These are phyloP conservation scores for Nakazawaea wickerhamii DNA, from an alignment of 805 yeast species.

Conservation along the genomic window DNA sequence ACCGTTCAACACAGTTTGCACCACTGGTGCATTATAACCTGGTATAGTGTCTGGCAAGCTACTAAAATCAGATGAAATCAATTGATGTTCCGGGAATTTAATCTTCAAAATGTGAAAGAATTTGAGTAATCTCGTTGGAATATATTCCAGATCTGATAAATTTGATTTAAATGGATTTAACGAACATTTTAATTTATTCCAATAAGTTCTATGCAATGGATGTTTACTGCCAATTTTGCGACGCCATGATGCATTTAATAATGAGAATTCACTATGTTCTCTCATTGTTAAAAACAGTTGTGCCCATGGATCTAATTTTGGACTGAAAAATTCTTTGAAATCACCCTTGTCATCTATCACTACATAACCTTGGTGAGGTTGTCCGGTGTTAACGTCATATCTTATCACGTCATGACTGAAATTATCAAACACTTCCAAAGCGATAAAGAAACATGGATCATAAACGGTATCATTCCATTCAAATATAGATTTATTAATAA, in stretches of 20 bases:
- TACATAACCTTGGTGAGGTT: conserved; percentile 76
- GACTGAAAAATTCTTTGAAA: conserved; percentile 65
- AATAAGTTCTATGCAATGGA: conserved; percentile 38
- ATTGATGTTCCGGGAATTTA: conserved; percentile 69
- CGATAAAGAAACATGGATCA: conserved; percentile 72
- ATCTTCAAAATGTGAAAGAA: conserved; percentile 57
- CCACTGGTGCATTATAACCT: conserved; percentile 73
- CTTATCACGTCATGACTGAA: conserved; percentile 77
- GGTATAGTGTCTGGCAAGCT: conserved; percentile 39
- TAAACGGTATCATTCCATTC: conserved; percentile 59
- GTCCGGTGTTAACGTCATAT: conserved; percentile 60
- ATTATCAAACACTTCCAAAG: conserved; percentile 80
- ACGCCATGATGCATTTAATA: conserved; percentile 17
- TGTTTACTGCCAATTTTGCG: conserved; percentile 34
- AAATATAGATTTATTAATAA: conserved; percentile 70
- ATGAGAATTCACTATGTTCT: conserved; percentile 36
- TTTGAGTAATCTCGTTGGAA: conserved; percentile 72
- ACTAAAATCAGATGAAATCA: conserved; percentile 69
- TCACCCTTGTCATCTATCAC: conserved; percentile 69
- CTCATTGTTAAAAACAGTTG: conserved; percentile 51
- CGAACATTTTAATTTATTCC: conserved; percentile 40
- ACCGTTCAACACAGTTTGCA: conserved; percentile 67
- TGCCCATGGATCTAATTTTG: conserved; percentile 54
- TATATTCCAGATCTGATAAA: conserved; percentile 66
- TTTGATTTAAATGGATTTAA: conserved; percentile 63